These are phyloP conservation scores for Dendrobium chrysotoxum DNA, from an alignment of 106 monocot species.

Conservation along the genomic window DNA sequence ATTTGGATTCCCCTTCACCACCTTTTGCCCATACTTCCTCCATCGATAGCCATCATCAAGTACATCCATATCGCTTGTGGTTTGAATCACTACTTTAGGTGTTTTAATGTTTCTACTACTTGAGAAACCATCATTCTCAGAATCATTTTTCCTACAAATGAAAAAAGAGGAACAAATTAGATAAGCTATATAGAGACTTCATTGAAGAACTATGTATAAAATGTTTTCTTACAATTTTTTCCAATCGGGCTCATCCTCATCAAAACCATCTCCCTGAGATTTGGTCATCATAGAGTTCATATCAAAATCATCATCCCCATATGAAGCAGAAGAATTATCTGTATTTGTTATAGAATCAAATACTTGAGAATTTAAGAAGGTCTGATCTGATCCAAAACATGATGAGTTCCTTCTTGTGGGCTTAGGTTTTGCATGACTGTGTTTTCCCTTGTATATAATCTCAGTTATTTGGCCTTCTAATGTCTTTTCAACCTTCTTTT, in stretches of 20 bases:
- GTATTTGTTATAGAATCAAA: constrained; percentile 26
- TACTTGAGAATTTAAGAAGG: not conserved
- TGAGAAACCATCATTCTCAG: constrained; percentile 30
- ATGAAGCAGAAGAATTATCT: constrained; percentile 53
- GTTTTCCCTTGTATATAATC: constrained; percentile 11
- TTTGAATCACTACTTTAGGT: constrained; percentile 56
- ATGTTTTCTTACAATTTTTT: not conserved
- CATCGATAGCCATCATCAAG: constrained; percentile 65
- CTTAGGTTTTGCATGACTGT: not conserved
- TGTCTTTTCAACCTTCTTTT: constrained; percentile 7
- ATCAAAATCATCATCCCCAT: constrained; percentile 39
- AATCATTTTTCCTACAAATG: constrained; percentile 44
- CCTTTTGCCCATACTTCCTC: constrained; percentile 72
- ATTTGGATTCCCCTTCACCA: constrained; percentile 71
- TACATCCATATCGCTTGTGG: constrained; percentile 56
- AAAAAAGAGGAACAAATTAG: not conserved
- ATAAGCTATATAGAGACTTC: not conserved
- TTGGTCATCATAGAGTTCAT: constrained; percentile 11
- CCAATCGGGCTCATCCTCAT: not conserved
- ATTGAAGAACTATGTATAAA: not conserved
- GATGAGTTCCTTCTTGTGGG: not conserved
- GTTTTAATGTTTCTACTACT: constrained; percentile 41
- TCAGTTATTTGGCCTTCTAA: constrained; percentile 4
- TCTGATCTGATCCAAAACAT: not conserved
- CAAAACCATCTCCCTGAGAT: not conserved